phyloP scores from a whole-genome alignment of 805 yeast genomes.

The Starmera amethionina region DNA sequence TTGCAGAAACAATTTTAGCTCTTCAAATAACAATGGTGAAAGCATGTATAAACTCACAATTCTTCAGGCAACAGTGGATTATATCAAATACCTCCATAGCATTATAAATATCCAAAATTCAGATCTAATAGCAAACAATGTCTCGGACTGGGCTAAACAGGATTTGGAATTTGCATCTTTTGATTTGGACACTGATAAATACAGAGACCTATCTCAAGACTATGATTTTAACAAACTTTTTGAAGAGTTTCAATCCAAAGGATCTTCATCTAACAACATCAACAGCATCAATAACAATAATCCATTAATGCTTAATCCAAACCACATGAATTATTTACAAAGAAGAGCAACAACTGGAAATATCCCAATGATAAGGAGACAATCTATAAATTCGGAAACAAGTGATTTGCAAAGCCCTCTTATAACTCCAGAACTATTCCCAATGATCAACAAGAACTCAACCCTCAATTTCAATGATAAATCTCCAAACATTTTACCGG shows the following conservation, averaged over 20 bases:
- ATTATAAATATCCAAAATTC: slow-evolving; percentile 41
- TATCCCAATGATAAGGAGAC: neutral
- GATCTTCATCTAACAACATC: neutral
- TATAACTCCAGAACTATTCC: slow-evolving; percentile 18
- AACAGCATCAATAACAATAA: neutral
- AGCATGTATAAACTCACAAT: slow-evolving; percentile 78
- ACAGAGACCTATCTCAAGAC: slow-evolving; percentile 49
- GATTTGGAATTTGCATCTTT: slow-evolving; percentile 40
- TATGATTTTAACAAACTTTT: slow-evolving; percentile 32
- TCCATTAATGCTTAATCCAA: neutral
- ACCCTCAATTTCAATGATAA: slow-evolving; percentile 13
- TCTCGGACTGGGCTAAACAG: slow-evolving; percentile 18
- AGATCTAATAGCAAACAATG: slow-evolving; percentile 24
- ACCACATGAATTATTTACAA: neutral
- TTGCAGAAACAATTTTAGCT: slow-evolving; percentile 36
- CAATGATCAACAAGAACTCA: slow-evolving; percentile 4
- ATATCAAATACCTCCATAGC: slow-evolving; percentile 59
- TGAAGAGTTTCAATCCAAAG: slow-evolving; percentile 10
- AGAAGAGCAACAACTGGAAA: neutral
- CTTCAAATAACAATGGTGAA: slow-evolving; percentile 26
- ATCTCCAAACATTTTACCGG: neutral
- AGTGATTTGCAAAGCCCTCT: slow-evolving; percentile 15
- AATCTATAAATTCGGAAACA: neutral
- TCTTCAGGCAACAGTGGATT: slow-evolving; percentile 74
- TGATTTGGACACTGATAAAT: slow-evolving; percentile 49